phyloP scores from a whole-genome alignment of 768 basidiomycete species.

The Suillus cothurnatus region DNA sequence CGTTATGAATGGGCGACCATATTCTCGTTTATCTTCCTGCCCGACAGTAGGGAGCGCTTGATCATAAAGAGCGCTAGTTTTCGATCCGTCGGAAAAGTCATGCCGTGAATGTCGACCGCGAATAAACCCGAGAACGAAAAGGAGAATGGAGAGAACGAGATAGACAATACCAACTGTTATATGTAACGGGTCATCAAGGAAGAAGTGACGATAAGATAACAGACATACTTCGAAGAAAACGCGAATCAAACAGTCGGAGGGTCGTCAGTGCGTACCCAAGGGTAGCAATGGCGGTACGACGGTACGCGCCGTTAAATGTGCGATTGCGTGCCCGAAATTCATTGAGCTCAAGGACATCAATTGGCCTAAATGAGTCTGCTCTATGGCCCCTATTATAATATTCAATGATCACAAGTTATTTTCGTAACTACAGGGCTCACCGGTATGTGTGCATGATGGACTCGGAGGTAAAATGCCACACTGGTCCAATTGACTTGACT shows the following conservation, averaged over 20 bases:
- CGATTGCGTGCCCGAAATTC: constrained; percentile 80
- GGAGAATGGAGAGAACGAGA: constrained; percentile 57
- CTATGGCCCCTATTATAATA: constrained; percentile 43
- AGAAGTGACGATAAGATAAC: not conserved
- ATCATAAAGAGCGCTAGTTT: constrained; percentile 27
- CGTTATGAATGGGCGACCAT: constrained; percentile 78
- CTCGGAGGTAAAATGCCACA: constrained; percentile 12
- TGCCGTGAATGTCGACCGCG: constrained; percentile 69
- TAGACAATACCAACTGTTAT: constrained; percentile 60
- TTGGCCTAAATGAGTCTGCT: constrained; percentile 50
- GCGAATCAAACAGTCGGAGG: constrained; percentile 74
- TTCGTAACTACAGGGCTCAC: constrained; percentile 15
- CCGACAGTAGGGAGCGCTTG: constrained; percentile 57
- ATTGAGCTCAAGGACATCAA: constrained; percentile 61
- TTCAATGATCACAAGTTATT: not conserved
- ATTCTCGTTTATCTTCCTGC: constrained; percentile 60
- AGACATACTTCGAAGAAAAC: constrained; percentile 71
- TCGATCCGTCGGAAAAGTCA: constrained; percentile 70
- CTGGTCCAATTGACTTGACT: not conserved
- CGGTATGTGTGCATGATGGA: constrained; percentile 28
- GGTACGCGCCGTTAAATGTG: constrained; percentile 84
- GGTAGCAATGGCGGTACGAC: constrained; percentile 70
- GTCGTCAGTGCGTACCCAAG: constrained; percentile 76
- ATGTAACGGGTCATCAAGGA: not conserved
- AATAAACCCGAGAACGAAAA: constrained; percentile 60